Percentiles rank a stretch among this genome's conserved stretches.
These are phyloP conservation scores for Alternaria incomplexa DNA, from an alignment of 2,329 filamentous ascomycete species.

Conservation along the genomic window DNA sequence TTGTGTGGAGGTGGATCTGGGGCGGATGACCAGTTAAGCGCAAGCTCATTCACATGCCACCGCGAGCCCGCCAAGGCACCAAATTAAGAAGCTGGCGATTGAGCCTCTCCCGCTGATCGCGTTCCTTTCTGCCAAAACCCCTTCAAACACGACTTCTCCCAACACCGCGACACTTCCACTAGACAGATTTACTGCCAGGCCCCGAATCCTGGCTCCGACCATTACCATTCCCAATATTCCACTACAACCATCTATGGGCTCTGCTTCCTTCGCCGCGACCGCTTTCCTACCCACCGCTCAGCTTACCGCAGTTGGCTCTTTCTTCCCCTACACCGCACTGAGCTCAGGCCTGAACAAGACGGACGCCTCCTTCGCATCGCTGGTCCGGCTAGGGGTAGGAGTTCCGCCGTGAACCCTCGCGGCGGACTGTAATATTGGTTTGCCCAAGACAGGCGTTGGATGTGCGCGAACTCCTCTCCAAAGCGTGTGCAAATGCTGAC, in stretches of 20 bases:
- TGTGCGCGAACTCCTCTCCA: slow-evolving; percentile 27
- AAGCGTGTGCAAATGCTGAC: slow-evolving; percentile 28
- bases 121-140: slow-evolving; percentile 20
- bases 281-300: slow-evolving; percentile 37
- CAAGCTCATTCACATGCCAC: slow-evolving; percentile 34
- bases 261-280: slow-evolving; percentile 46
- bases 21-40: slow-evolving; percentile 19
- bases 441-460: slow-evolving; percentile 25
- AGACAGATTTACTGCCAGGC: slow-evolving; percentile 32
- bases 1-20: slow-evolving; percentile 18
- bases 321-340: slow-evolving; percentile 42
- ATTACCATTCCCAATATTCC: slow-evolving; percentile 25
- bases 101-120: slow-evolving; percentile 26
- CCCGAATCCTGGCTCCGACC: slow-evolving; percentile 36
- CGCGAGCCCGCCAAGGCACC: slow-evolving; percentile 24
- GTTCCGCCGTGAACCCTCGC: slow-evolving; percentile 57
- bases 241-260: slow-evolving; percentile 54
- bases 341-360: slow-evolving; percentile 47
- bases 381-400: slow-evolving; percentile 56
- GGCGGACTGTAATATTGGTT: slow-evolving; percentile 58
- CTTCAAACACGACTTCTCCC: slow-evolving; percentile 24
- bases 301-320: slow-evolving; percentile 44
- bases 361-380: slow-evolving; percentile 56
- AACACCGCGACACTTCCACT: slow-evolving; percentile 17
- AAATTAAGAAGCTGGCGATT: slow-evolving; percentile 29